Conservation (phyloP, 306 rosid genomes). For the Vigna hirtella region DNA sequence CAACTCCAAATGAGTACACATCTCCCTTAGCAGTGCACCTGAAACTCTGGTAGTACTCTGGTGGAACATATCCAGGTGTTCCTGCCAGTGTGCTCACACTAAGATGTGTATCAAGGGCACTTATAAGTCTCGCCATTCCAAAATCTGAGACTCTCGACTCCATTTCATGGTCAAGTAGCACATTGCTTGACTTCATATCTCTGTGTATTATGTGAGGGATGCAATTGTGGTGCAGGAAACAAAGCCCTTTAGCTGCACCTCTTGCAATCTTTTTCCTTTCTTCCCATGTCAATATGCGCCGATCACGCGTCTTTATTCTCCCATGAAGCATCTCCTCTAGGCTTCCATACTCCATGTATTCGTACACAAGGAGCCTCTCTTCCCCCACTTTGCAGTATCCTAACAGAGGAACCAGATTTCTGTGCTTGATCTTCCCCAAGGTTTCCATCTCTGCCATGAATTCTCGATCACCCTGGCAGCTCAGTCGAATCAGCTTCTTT, state of each 20-base stretch:
- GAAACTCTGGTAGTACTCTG: constrained; percentile 97
- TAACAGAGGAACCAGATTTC: constrained; percentile 82
- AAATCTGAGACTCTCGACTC: constrained; percentile 95
- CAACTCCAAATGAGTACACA: constrained; percentile 93
- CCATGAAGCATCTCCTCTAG: constrained; percentile 98
- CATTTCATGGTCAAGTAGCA: constrained; percentile 84
- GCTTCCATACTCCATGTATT: constrained; percentile 96
- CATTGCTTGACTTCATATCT: constrained; percentile 99
- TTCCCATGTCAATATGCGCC: constrained; percentile 81
- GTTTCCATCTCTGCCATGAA: constrained; percentile 99
- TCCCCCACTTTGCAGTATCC: constrained; percentile 97
- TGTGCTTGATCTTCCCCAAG: constrained; percentile 91
- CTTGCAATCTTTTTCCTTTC: constrained; percentile 91
- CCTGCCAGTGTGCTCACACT: constrained; percentile 99
- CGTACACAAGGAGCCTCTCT: constrained; percentile 95
- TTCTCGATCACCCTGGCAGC: constrained; percentile 96
- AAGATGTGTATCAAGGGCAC: constrained; percentile 95
- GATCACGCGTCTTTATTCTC: constrained; percentile 62
- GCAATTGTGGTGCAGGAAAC: constrained; percentile 97
- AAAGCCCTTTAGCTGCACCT: constrained; percentile 96
- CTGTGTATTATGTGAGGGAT: constrained; percentile 97
- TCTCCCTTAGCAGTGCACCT: constrained; percentile 97
- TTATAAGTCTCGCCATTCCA: constrained; percentile 97
- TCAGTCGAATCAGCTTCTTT: constrained; percentile 86
- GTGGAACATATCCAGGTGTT: constrained; percentile 97